Evolutionary conservation across 2,329 filamentous ascomycete species (phyloP).

Genomic region (Neonectria punicea): DNA sequence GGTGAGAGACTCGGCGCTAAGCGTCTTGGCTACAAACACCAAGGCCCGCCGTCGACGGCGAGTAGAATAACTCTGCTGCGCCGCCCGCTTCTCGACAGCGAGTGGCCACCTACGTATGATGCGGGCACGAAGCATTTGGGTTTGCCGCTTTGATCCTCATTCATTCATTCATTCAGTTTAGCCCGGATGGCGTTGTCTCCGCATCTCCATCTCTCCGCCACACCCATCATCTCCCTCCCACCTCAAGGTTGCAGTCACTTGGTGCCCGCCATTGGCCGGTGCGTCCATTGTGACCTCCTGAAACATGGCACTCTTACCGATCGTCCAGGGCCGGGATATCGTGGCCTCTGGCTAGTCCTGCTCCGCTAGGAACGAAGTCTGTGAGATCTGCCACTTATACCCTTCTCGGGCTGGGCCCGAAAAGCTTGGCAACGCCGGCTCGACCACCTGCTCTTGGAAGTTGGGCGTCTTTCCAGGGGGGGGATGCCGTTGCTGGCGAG

Average conservation of each 20-base stretch:
- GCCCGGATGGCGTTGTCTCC: neutral
- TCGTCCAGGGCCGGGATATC: slow-evolving; percentile 5
- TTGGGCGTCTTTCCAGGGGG: slow-evolving; percentile 8
- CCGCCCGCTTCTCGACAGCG: neutral
- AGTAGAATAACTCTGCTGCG: neutral
- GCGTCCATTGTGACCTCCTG: slow-evolving; percentile 1
- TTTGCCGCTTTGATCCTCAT: neutral
- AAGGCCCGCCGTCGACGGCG: neutral
- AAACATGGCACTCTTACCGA: slow-evolving; percentile 10
- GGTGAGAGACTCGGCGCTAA: slow-evolving; percentile 21
- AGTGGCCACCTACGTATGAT: neutral
- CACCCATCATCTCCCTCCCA: neutral
- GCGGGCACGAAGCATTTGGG: no score
- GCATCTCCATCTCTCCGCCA: neutral
- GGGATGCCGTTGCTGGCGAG: neutral
- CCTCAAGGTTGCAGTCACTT: neutral
- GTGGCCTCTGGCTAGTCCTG: slow-evolving; percentile 7
- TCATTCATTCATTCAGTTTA: neutral
- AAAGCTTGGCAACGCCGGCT: slow-evolving; percentile 26
- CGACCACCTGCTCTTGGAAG: slow-evolving; percentile 10
- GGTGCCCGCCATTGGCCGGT: neutral
- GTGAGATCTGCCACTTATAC: slow-evolving; percentile 35
- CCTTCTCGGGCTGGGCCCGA: slow-evolving; percentile 15
- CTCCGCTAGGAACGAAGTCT: slow-evolving; percentile 29
- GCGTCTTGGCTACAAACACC: slow-evolving; percentile 27